Percentiles rank a stretch among this genome's conserved stretches.
Conservation (phyloP, 805 yeast species). For the Saturnispora diversa region DNA sequence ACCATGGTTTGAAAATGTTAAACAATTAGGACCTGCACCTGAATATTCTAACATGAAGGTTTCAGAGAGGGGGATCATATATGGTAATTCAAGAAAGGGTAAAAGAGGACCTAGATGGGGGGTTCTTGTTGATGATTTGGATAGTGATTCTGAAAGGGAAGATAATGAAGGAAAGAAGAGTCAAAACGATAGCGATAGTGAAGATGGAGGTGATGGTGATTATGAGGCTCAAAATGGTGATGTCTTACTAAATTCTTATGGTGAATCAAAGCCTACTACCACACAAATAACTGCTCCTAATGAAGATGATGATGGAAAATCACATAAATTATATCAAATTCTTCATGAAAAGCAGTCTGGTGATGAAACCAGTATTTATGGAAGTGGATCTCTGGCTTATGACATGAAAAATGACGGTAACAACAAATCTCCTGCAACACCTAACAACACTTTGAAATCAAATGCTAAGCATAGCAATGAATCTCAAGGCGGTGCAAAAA, state of each 20-base stretch:
- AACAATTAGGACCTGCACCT: constrained; percentile 73
- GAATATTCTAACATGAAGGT: constrained; percentile 59
- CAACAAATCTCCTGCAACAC: no score
- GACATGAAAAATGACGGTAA: constrained; percentile 11
- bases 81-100: constrained; percentile 17
- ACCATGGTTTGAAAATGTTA: constrained; percentile 76
- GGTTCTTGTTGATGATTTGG: constrained; percentile 29
- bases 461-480: background rate
- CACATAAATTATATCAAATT: constrained; percentile 26
- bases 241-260: constrained; percentile 23
- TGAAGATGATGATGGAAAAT: constrained; percentile 10
- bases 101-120: constrained; percentile 17
- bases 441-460: no score
- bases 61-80: constrained; percentile 31
- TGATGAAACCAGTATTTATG: constrained; percentile 25
- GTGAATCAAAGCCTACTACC: constrained; percentile 15
- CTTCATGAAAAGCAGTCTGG: constrained; percentile 23
- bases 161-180: constrained; percentile 31
- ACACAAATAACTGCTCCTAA: constrained; percentile 1
- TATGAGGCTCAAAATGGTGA: constrained; percentile 28
- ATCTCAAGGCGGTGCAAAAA: constrained; percentile 3
- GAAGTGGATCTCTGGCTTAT: constrained; percentile 24
- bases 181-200: constrained; percentile 26
- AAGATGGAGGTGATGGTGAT: constrained; percentile 23
- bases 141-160: constrained; percentile 27